phyloP scores from a whole-genome alignment of 371 early-diverging fungal genomes.

The Mucor irregularis region DNA sequence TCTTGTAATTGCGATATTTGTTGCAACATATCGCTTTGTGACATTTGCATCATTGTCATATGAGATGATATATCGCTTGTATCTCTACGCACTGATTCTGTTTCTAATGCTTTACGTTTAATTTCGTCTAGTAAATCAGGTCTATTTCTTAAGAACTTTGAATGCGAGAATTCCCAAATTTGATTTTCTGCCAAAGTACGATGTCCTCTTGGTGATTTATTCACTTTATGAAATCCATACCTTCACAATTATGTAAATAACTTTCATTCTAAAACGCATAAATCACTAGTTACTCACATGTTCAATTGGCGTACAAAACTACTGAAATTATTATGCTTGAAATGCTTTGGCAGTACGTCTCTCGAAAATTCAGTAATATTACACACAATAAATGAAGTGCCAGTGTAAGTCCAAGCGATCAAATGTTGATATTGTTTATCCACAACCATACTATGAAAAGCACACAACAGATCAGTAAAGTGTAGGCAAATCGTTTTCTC shows the following conservation, averaged over 20 bases:
- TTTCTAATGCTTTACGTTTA: conserved; percentile 71
- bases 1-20: conserved; percentile 72
- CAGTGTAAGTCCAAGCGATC: conserved; percentile 82
- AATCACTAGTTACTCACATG: conserved; percentile 63
- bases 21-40: conserved; percentile 74
- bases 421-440: conserved; percentile 65
- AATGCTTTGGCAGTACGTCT: conserved; percentile 75
- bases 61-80: conserved; percentile 69
- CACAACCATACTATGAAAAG: conserved; percentile 21
- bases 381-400: conserved; percentile 88
- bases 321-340: conserved; percentile 86
- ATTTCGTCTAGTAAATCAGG: conserved; percentile 60
- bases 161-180: conserved; percentile 65
- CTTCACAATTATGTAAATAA: conserved; percentile 10
- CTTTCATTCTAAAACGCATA: too few relatives aligned
- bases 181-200: conserved; percentile 78
- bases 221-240: conserved; percentile 74
- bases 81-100: conserved; percentile 67
- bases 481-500: not conserved
- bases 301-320: conserved; percentile 90
- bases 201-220: conserved; percentile 74
- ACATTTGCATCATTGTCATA: conserved; percentile 71
- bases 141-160: conserved; percentile 54
- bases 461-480: not conserved
- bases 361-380: conserved; percentile 89